Base-by-base conservation (phyloP, 306 rosid species). In the Cicer bijugum region DNA sequence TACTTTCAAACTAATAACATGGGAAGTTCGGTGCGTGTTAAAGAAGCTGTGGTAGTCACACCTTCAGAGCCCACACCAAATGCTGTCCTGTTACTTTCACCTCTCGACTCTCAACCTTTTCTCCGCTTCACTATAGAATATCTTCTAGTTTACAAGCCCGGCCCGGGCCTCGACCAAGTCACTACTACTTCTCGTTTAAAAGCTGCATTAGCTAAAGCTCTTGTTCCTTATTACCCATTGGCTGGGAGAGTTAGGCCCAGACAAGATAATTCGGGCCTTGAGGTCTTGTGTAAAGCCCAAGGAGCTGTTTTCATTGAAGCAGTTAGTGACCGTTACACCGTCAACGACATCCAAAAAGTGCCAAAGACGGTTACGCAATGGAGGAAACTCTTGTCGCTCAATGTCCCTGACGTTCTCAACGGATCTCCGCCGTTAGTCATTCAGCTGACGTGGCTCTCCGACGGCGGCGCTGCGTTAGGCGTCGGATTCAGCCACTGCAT, bases 61-160 rank as follows among this genome's bases (percentile, higher is more conserved):
- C 98, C 98, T 9, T 80, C 91, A 10, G 91, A 85, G 7, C 91
- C 92, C 65, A 88, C 91, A 44, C 96, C 97, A 4, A 4, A 48
- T n/a, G 64, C 75, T 50, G 75, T 85, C 5, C 89, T 93, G 28
- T 1, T 75, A 2, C 97, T 93, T 50, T 93, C 98, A 0, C 73
- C 97, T 17, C 23, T 93, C 4, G 98, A 93, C 50, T 93, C 97
- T 1, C 98, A 93, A 52, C 96, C 85, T 80, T 93, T 93, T 77
- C 91, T 93, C 20, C 97, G 97, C 20, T 93, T 93, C 86, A 88
- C 91, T 5, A 84, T 91, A 1, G 98, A 93, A 71, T 93, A 91
- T 69, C 94, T 93, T 60, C 12, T 91, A 0, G 23, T 91, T 9
- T 93, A 86, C 84, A 57, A n/a, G 28, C 83, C 89, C 19, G 11